phyloP scores from a whole-genome alignment of 2,329 filamentous ascomycete genomes.

The Sarocladiaceae sp. region DNA sequence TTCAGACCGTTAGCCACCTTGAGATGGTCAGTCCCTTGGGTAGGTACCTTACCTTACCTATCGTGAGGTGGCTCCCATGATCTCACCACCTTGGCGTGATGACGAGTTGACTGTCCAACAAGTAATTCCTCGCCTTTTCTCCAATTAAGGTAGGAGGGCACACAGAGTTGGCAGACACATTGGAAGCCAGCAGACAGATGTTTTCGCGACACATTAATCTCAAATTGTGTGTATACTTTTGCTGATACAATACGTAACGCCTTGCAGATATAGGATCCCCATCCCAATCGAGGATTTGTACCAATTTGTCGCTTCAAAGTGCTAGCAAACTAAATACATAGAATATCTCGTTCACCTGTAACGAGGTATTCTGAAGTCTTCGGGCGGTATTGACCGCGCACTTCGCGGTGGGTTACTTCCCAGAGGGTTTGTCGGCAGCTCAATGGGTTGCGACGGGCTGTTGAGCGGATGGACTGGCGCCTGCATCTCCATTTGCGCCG shows the following conservation, averaged over 20 bases:
- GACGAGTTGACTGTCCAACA: neutral
- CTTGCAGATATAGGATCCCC: too few species aligned
- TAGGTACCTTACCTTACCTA: too few species aligned
- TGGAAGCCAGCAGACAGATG: too few species aligned
- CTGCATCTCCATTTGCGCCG: constrained; percentile 1
- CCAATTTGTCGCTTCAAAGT: too few species aligned
- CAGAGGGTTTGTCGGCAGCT: neutral
- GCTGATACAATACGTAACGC: neutral
- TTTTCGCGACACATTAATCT: too few species aligned
- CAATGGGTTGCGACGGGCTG: neutral
- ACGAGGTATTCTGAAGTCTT: neutral
- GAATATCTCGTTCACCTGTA: neutral
- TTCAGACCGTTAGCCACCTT: too few species aligned
- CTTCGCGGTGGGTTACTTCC: neutral
- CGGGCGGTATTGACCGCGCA: neutral
- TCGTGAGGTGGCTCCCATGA: neutral
- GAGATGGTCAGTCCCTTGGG: too few species aligned
- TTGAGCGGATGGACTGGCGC: neutral
- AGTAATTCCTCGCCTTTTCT: neutral
- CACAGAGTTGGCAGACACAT: neutral
- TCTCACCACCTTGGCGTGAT: constrained; percentile 4
- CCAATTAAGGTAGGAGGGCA: too few species aligned
- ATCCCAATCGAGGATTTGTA: too few species aligned
- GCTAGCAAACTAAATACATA: too few species aligned
- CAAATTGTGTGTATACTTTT: too few species aligned